A percentile compares a stretch with the other conserved stretches of the same genome.
Evolutionary conservation across 2,329 filamentous ascomycete genomes (phyloP).

Genomic region (Alternaria viburni): DNA sequence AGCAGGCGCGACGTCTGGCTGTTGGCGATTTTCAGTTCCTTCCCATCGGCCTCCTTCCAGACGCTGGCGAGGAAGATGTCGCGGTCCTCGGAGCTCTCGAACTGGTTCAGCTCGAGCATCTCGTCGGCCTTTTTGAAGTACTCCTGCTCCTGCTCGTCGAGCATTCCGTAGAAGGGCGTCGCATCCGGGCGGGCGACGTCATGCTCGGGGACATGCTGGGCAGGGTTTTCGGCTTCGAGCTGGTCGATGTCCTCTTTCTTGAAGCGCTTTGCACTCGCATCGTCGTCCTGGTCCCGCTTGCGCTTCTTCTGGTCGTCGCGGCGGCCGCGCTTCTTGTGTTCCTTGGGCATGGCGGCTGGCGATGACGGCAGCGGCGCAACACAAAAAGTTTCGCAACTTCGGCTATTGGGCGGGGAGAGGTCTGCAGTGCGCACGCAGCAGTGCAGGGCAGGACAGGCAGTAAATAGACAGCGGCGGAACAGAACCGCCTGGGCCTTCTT

Average conservation of each 20-base stretch:
- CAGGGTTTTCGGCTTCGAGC: slow-evolving; percentile 20
- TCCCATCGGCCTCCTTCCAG: slow-evolving; percentile 83
- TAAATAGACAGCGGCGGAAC: background rate
- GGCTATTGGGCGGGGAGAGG: slow-evolving; percentile 8
- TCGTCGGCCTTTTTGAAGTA: slow-evolving; percentile 93
- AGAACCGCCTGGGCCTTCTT: background rate
- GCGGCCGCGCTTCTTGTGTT: slow-evolving; percentile 64
- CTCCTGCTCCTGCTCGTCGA: slow-evolving; percentile 91
- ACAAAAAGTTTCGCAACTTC: slow-evolving; percentile 24
- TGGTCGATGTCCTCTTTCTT: slow-evolving; percentile 28
- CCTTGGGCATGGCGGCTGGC: slow-evolving; percentile 62
- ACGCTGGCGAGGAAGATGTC: slow-evolving; percentile 72
- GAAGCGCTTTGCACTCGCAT: slow-evolving; percentile 46
- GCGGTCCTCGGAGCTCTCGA: slow-evolving; percentile 71
- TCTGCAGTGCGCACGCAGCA: background rate
- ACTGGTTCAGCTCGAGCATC: slow-evolving; percentile 87
- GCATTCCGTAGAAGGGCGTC: slow-evolving; percentile 87
- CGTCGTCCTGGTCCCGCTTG: slow-evolving; percentile 46
- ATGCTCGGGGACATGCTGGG: slow-evolving; percentile 30
- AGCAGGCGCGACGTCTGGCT: slow-evolving; percentile 93
- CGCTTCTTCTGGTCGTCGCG: slow-evolving; percentile 59
- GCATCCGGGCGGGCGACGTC: slow-evolving; percentile 55
- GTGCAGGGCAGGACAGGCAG: background rate
- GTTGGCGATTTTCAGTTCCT: slow-evolving; percentile 94
- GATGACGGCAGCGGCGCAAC: slow-evolving; percentile 14